Conservation (phyloP, 306 rosid genomes). For the Ochetophila trinervis region DNA sequence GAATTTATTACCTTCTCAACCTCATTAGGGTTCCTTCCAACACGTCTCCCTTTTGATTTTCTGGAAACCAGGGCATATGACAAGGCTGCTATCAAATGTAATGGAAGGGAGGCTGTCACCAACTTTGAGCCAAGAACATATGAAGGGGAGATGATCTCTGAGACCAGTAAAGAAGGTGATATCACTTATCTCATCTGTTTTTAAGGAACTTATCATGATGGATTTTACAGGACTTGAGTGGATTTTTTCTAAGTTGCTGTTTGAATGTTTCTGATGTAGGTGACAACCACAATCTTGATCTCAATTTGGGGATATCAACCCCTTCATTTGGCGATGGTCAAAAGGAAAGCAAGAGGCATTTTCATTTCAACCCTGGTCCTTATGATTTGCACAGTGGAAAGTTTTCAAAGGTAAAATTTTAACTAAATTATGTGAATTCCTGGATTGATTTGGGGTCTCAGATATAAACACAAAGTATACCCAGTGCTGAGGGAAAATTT, state of each 20-base stretch:
- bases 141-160: conserved; percentile 58
- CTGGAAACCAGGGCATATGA: conserved; percentile 96
- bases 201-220: not conserved
- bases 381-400: conserved; percentile 43
- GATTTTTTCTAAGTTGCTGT: conserved; percentile 6
- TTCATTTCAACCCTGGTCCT: conserved; percentile 52
- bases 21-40: conserved; percentile 70
- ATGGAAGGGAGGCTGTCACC: conserved; percentile 96
- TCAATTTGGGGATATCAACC: conserved; percentile 81
- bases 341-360: conserved; percentile 49
- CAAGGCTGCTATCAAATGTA: conserved; percentile 93
- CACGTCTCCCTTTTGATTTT: conserved; percentile 74
- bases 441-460: too few relatives aligned
- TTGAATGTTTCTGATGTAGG: conserved; percentile 38
- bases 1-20: conserved; percentile 74
- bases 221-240: too few relatives aligned
- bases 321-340: conserved; percentile 44
- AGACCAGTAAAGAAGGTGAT: conserved; percentile 57
- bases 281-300: conserved; percentile 73
- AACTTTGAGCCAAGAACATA: conserved; percentile 88
- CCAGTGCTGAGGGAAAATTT: not conserved
- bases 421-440: not conserved
- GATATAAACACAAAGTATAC: not conserved
- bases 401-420: conserved; percentile 49
- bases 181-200: conserved; percentile 9